phyloP scores from a whole-genome alignment of 345 rosid species.

The Dimocarpus longan region DNA sequence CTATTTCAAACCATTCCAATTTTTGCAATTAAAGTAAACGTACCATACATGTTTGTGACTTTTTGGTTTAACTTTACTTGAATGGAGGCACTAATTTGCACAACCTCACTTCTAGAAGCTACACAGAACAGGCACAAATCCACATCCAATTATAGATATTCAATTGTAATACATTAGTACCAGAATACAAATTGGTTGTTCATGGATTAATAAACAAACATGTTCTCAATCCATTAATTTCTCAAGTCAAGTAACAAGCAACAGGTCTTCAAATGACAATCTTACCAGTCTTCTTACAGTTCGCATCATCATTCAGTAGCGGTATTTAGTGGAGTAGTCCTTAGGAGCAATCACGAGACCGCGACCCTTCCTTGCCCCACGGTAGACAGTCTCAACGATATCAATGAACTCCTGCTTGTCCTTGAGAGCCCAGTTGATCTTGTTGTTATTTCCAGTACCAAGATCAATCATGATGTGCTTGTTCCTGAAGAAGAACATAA shows the following conservation, averaged over 20 bases:
- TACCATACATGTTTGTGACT: no score
- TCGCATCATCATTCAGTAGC: conserved; percentile 51
- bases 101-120: no score
- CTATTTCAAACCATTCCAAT: no score
- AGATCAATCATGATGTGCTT: conserved; percentile 98
- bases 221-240: background rate
- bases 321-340: conserved; percentile 95
- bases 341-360: conserved; percentile 96
- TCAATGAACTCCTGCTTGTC: conserved; percentile 97
- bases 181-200: background rate
- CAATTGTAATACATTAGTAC: no score
- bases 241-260: background rate
- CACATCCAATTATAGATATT: no score
- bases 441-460: conserved; percentile 97
- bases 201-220: background rate
- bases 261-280: background rate
- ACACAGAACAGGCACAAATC: no score
- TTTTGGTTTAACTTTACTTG: no score
- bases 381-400: conserved; percentile 83
- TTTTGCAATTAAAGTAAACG: no score
- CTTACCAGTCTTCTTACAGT: background rate
- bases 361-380: conserved; percentile 95
- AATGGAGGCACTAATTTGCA: no score
- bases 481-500: conserved; percentile 98
- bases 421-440: conserved; percentile 97